These are phyloP conservation scores for Leptographium radiaticola DNA, from an alignment of 2,329 filamentous ascomycete species.

Conservation along the genomic window DNA sequence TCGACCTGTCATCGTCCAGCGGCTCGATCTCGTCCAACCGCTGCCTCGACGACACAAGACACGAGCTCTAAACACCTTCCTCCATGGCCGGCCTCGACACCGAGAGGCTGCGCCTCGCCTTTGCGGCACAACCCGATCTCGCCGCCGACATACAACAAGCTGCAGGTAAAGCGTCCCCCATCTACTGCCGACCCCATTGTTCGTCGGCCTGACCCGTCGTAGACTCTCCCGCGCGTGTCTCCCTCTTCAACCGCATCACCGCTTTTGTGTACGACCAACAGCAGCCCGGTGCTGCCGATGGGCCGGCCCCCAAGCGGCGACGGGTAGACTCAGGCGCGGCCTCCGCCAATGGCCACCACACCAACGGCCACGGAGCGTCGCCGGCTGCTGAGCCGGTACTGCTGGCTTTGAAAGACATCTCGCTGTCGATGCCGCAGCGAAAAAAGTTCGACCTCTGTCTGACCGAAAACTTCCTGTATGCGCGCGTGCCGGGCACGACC, in stretches of 20 bases:
- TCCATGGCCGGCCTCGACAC: conserved; percentile 27
- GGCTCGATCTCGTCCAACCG: background rate
- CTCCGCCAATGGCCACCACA: background rate
- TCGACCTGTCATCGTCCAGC: too few species aligned
- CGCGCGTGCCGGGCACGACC: conserved; percentile 36
- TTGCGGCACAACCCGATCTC: conserved; percentile 43
- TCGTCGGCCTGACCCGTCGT: background rate
- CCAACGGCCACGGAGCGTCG: conserved; percentile 10
- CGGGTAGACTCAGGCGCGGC: conserved; percentile 28
- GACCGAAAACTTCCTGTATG: conserved; percentile 45
- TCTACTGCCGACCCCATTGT: background rate
- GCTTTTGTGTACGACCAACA: conserved; percentile 34
- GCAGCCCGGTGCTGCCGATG: conserved; percentile 12
- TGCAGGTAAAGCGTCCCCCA: conserved; percentile 26
- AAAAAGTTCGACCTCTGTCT: conserved; percentile 57
- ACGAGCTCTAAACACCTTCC: background rate
- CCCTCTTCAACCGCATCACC: conserved; percentile 44
- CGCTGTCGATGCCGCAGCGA: conserved; percentile 51
- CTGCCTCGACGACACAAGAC: background rate
- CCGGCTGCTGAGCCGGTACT: conserved; percentile 35
- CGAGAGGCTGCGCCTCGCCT: conserved; percentile 36
- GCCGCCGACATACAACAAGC: conserved; percentile 37
- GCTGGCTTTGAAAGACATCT: conserved; percentile 52
- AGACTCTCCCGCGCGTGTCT: conserved; percentile 37
- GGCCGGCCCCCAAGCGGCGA: conserved; percentile 35